Conservation (phyloP, 2,329 filamentous ascomycete species). For the Diaporthe sp. region DNA sequence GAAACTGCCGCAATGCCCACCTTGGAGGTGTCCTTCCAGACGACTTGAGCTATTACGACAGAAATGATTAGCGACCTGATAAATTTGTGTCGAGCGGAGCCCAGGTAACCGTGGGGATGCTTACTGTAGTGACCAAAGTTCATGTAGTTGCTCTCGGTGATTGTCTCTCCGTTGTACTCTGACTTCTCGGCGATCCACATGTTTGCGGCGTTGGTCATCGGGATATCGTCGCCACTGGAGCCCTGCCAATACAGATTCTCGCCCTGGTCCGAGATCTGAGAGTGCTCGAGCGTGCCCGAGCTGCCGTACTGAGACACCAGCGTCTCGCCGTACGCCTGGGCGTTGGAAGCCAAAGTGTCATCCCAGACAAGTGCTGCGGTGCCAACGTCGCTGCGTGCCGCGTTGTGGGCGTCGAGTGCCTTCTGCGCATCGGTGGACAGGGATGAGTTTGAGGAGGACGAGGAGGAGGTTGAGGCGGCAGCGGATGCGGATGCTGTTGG, state of each 20-base stretch:
- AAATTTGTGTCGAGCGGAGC: too few species aligned
- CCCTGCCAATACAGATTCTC: conserved; percentile 22
- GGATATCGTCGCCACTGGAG: conserved; percentile 5
- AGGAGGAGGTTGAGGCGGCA: neutral
- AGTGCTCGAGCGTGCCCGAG: conserved; percentile 20
- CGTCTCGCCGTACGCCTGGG: conserved; percentile 20
- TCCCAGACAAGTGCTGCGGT: conserved; percentile 24
- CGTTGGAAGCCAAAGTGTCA: conserved; percentile 2
- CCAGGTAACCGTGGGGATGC: neutral
- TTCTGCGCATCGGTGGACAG: conserved; percentile 22
- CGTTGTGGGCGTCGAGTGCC: conserved; percentile 11
- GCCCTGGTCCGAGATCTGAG: conserved; percentile 14
- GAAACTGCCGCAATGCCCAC: conserved; percentile 19
- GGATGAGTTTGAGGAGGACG: conserved; percentile 3
- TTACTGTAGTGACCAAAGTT: conserved; percentile 30
- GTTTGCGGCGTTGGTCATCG: conserved; percentile 21
- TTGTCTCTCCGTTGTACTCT: conserved; percentile 15
- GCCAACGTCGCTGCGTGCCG: conserved; percentile 18
- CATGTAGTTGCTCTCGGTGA: conserved; percentile 29
- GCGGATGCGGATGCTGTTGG: neutral
- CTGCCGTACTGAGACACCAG: conserved; percentile 14
- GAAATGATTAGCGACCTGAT: neutral
- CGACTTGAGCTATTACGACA: conserved; percentile 8
- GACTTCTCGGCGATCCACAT: conserved; percentile 27
- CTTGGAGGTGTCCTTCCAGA: conserved; percentile 25